Conservation (phyloP, 495 filamentous ascomycete species). For the Podospora pseudopauciseta region DNA sequence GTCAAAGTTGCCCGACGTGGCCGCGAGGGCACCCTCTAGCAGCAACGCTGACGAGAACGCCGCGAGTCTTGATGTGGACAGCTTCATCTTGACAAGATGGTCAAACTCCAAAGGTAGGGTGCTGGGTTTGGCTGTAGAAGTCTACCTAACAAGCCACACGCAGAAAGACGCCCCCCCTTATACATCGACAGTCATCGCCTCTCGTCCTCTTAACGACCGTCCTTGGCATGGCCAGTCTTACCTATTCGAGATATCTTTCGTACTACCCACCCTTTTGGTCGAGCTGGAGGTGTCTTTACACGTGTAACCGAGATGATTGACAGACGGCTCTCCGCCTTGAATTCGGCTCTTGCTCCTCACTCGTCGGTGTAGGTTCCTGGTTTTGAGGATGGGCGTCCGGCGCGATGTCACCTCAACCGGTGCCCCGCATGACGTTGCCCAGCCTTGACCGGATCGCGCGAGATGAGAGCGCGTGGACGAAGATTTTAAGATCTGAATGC, state of each 20-base stretch:
- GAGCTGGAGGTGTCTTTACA: neutral
- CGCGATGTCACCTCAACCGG: slow-evolving; percentile 17
- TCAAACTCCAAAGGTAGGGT: neutral
- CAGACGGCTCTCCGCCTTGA: neutral
- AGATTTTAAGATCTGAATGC: neutral
- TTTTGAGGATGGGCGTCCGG: slow-evolving; percentile 7
- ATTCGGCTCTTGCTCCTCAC: neutral
- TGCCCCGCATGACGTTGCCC: slow-evolving; percentile 5
- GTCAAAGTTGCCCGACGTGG: slow-evolving; percentile 41
- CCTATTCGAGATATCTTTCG: neutral
- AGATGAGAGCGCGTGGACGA: neutral
- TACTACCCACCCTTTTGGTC: neutral
- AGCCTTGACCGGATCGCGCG: slow-evolving; percentile 5
- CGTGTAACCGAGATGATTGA: neutral
- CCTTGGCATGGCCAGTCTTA: neutral
- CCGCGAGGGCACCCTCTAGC: neutral
- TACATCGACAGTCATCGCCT: neutral
- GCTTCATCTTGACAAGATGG: neutral
- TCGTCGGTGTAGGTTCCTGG: neutral
- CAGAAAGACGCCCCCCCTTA: neutral
- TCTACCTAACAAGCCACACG: neutral
- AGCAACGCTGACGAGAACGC: slow-evolving; percentile 2
- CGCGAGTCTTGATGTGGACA: neutral
- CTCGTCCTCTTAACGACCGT: neutral
- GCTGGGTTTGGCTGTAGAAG: neutral